Evolutionary conservation across 2,329 filamentous ascomycete genomes (phyloP).

Genomic region (Cyphellophora europaea): DNA sequence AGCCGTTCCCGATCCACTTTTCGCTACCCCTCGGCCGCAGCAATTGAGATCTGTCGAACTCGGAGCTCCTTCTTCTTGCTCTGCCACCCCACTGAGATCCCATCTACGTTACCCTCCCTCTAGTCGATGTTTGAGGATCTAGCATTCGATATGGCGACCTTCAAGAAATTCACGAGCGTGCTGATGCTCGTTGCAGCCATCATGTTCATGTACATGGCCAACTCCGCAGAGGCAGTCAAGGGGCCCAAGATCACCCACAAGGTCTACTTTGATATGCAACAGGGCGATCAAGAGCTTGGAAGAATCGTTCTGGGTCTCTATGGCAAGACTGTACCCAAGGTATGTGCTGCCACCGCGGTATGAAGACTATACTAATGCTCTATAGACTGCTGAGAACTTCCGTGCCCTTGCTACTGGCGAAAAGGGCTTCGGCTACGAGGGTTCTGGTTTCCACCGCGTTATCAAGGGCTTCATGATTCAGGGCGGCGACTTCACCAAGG

Average conservation of each 20-base stretch:
- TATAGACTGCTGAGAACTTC: conserved; percentile 56
- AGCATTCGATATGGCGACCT: conserved; percentile 57
- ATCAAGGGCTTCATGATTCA: conserved; percentile 66
- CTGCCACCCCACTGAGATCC: no score
- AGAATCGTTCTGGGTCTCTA: conserved; percentile 56
- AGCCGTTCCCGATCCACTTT: no score
- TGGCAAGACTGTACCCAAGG: conserved; percentile 59
- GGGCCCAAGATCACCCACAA: conserved; percentile 91
- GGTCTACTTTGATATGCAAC: conserved; percentile 59
- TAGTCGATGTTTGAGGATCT: conserved; percentile 11
- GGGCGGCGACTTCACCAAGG: conserved; percentile 58
- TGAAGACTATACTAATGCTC: no score
- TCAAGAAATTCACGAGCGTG: conserved; percentile 62
- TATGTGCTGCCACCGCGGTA: no score
- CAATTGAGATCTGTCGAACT: no score
- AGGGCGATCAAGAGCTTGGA: conserved; percentile 53
- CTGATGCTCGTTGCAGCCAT: conserved; percentile 68
- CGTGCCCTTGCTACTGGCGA: conserved; percentile 56
- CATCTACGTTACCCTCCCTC: conserved; percentile 3
- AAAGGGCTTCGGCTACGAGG: conserved; percentile 59
- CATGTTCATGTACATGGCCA: conserved; percentile 64
- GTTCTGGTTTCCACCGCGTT: conserved; percentile 59
- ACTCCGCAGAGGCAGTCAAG: conserved; percentile 64
- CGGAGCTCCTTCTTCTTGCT: no score
- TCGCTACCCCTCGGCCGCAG: no score